Base-by-base conservation (phyloP, 805 yeast genomes). In the Candida ficus region DNA sequence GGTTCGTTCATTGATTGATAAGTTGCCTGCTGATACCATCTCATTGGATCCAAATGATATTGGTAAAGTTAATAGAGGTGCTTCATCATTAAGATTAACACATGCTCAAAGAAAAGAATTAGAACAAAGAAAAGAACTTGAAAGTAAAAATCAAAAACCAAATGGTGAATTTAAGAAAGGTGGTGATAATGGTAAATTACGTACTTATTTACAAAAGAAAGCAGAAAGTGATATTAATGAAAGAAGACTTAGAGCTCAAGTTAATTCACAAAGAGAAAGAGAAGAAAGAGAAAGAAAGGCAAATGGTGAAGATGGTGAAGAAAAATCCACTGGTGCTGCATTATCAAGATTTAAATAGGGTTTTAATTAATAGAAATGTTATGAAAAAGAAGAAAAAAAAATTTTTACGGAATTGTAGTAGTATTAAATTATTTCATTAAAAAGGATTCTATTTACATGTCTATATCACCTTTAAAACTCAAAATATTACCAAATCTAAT, bases 1-100 rank as follows among this genome's bases (percentile, higher is more conserved):
- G 70, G 95, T 93, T 28, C 78, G 91, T 57, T 64, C 83, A 2
- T 71, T 93, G 60, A 65, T 93, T 58, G 86, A 91, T 66, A 93
- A 93, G 64, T 70, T 93, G 50, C 80, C 84, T 50, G 95, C 97
- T 7, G 98, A 91, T 60, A 83, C 95, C 67, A 93, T 93, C 45
- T 71, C 95, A 1, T 67, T 93, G 56, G 96, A 93, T 70, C 98
- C 98, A 42, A 76, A 73, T 54, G 77, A 73, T 39, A 83, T 93
- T 51, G 99, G 99, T 51, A 72, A 78, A 5, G 89, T 93, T 13
- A 91, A 87, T 54, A 75, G 75, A 50, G 71, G 82, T 41, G 83
- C 91, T 5, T 69, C 75, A 13, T 64, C 68, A 13, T 68, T 74
- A 41, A 75, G 97, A 54, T 64, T 83, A 57, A 76, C 77, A 35